Conservation (phyloP, 495 filamentous ascomycete genomes). For the Penicillium arizonense region DNA sequence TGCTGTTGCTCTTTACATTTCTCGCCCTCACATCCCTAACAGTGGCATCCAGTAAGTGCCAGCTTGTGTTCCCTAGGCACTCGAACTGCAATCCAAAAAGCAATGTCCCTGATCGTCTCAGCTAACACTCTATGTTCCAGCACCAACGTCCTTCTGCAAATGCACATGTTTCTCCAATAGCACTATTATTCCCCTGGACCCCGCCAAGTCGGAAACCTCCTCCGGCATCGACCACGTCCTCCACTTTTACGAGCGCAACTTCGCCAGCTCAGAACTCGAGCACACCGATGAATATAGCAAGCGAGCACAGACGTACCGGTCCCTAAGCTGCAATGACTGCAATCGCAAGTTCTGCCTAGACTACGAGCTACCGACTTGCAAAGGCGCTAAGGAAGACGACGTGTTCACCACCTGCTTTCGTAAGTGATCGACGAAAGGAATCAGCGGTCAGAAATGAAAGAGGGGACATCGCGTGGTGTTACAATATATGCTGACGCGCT, state of each 20-base stretch:
- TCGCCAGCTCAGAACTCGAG: conserved; percentile 6
- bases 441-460: no score
- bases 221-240: conserved; percentile 21
- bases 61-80: neutral
- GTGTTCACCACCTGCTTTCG: conserved; percentile 89
- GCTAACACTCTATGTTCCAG: conserved; percentile 22
- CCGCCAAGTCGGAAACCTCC: conserved; percentile 23
- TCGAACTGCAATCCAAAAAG: neutral
- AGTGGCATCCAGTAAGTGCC: conserved; percentile 32
- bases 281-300: conserved; percentile 2
- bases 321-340: conserved; percentile 74
- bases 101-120: neutral
- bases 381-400: conserved; percentile 80
- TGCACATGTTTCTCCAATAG: conserved; percentile 91
- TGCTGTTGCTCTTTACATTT: conserved; percentile 23
- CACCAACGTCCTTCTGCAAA: conserved; percentile 92
- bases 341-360: conserved; percentile 87
- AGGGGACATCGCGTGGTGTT: no score
- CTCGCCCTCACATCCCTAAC: conserved; percentile 26
- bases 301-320: conserved; percentile 34
- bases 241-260: conserved; percentile 22
- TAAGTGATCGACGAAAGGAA: conserved; percentile 31
- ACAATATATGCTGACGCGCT: conserved; percentile 7
- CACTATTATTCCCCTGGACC: conserved; percentile 69
- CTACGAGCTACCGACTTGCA: conserved; percentile 83